These are phyloP conservation scores for Mycena capillaripes DNA, from an alignment of 768 basidiomycete genomes.

Conservation along the genomic window DNA sequence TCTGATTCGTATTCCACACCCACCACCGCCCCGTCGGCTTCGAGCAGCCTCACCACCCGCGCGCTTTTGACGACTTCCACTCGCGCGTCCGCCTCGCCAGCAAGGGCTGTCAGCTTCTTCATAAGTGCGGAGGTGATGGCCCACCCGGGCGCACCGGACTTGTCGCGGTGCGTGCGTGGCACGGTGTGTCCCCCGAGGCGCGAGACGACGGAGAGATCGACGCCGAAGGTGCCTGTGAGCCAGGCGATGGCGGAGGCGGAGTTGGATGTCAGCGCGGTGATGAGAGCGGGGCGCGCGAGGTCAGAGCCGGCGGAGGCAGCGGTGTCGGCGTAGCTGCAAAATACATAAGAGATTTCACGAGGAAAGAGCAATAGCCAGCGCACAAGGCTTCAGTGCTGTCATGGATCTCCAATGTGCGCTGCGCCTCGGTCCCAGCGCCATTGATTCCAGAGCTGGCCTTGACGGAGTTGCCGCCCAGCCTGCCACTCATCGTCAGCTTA, in stretches of 20 bases:
- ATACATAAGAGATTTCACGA: too few relatives aligned
- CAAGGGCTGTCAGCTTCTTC: conserved; percentile 36
- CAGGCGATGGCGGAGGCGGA: conserved; percentile 43
- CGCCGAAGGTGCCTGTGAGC: conserved; percentile 38
- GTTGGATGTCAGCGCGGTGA: conserved; percentile 42
- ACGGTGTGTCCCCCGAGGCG: conserved; percentile 40
- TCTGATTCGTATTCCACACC: conserved; percentile 43
- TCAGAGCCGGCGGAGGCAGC: conserved; percentile 37
- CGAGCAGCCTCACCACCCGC: conserved; percentile 39
- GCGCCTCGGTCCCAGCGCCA: conserved; percentile 41
- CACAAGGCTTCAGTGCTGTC: conserved; percentile 40
- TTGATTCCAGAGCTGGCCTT: conserved; percentile 49
- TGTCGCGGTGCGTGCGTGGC: conserved; percentile 43
- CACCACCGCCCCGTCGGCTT: conserved; percentile 34
- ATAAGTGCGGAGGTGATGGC: conserved; percentile 43
- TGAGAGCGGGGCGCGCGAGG: conserved; percentile 40
- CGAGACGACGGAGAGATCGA: conserved; percentile 46
- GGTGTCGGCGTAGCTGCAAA: conserved; percentile 29
- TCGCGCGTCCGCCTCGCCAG: background rate
- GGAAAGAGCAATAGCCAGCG: background rate
- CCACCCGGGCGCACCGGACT: conserved; percentile 43
- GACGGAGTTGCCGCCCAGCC: conserved; percentile 43
- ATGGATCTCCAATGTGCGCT: conserved; percentile 34
- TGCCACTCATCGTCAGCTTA: background rate
- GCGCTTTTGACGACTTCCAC: conserved; percentile 41